phyloP scores from a whole-genome alignment of 2,329 filamentous ascomycete genomes.

The Fusarium tjaetaba region DNA sequence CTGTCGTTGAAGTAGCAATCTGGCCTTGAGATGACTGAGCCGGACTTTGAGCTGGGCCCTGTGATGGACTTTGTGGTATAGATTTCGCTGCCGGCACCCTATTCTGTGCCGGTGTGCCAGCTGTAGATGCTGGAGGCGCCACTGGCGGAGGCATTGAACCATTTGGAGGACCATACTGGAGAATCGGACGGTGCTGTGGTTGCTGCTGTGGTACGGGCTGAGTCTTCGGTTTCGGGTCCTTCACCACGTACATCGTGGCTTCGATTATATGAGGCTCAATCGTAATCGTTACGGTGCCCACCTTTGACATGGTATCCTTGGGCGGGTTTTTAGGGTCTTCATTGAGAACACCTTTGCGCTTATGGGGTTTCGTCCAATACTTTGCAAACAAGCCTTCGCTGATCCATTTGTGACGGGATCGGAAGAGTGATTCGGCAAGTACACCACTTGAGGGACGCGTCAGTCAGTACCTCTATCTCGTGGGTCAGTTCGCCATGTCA shows the following conservation, averaged over 20 bases:
- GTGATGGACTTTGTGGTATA: slow-evolving; percentile 34
- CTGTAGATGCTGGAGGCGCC: slow-evolving; percentile 46
- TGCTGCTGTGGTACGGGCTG: slow-evolving; percentile 49
- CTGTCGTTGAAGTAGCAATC: slow-evolving; percentile 13
- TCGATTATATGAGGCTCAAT: slow-evolving; percentile 85
- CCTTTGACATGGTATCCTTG: slow-evolving; percentile 76
- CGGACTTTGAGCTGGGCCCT: slow-evolving; percentile 27
- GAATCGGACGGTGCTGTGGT: slow-evolving; percentile 60
- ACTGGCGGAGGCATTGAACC: slow-evolving; percentile 67
- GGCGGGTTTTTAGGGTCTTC: slow-evolving; percentile 74
- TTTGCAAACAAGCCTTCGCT: slow-evolving; percentile 78
- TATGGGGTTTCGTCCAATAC: slow-evolving; percentile 79
- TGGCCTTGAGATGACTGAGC: slow-evolving; percentile 28
- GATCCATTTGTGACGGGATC: slow-evolving; percentile 79
- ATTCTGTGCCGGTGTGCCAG: slow-evolving; percentile 37
- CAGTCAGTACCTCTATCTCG: slow-evolving; percentile 29
- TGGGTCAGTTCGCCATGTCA: slow-evolving; percentile 6
- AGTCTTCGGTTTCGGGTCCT: slow-evolving; percentile 65
- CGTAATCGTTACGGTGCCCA: slow-evolving; percentile 77
- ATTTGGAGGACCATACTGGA: slow-evolving; percentile 73
- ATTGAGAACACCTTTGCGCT: slow-evolving; percentile 71
- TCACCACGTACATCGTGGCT: slow-evolving; percentile 77
- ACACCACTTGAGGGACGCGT: slow-evolving; percentile 67
- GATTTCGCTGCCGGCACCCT: slow-evolving; percentile 29
- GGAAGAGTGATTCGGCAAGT: slow-evolving; percentile 75